phyloP scores from a whole-genome alignment of 2,329 filamentous ascomycete genomes.

The Cladobotryum mycophilum region DNA sequence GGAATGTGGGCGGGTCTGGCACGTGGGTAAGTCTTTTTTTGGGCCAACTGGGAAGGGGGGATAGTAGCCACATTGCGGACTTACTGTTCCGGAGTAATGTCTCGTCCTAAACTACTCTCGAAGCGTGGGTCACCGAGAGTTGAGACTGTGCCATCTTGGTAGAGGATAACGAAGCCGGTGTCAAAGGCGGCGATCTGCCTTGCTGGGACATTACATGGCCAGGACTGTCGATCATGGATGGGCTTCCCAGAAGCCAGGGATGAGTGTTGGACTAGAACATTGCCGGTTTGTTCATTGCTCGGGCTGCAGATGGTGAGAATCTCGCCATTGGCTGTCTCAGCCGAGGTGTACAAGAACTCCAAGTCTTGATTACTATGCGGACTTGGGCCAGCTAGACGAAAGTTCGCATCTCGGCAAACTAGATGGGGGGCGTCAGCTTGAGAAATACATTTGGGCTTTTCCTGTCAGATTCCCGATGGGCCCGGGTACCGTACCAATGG shows the following conservation, averaged over 20 bases:
- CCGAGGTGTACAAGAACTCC: constrained; percentile 4
- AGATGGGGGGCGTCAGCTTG: constrained; percentile 2
- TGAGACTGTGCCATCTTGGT: constrained; percentile 38
- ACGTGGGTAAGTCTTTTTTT: too few species aligned
- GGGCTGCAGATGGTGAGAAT: constrained; percentile 7
- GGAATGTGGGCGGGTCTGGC: constrained; percentile 41
- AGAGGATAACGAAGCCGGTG: constrained; percentile 43
- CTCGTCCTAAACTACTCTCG: constrained; percentile 48
- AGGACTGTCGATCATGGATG: constrained; percentile 9
- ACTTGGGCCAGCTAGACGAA: constrained; percentile 17
- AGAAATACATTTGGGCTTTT: neutral
- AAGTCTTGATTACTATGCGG: neutral
- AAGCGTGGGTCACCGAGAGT: constrained; percentile 56
- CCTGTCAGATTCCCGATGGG: neutral
- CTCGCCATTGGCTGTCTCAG: constrained; percentile 15
- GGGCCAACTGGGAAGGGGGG: too few species aligned
- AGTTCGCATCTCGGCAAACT: constrained; percentile 17
- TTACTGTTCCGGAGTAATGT: constrained; percentile 32
- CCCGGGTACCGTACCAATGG: constrained; percentile 35
- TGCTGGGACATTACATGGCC: constrained; percentile 21
- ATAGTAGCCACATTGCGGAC: neutral
- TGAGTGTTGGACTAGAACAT: constrained; percentile 17
- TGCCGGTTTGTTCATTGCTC: neutral
- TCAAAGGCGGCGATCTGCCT: constrained; percentile 42
- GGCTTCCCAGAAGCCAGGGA: constrained; percentile 17